These are phyloP conservation scores for Elongisporangium anandrum DNA, from an alignment of 352 stramenopile genomes.

Conservation along the genomic window DNA sequence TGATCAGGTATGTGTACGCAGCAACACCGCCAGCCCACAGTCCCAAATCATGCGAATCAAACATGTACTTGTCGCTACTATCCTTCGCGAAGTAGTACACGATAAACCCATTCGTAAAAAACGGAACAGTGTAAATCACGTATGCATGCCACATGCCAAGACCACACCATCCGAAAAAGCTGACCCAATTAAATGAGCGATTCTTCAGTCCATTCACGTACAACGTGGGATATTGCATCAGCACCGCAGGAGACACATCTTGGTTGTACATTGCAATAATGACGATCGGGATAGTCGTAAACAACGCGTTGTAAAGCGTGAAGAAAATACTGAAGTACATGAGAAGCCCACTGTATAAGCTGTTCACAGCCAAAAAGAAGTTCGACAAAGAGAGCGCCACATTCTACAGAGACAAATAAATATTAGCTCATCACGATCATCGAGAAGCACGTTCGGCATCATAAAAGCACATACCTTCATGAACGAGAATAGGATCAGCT, in stretches of 20 bases:
- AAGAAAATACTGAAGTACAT: conserved; percentile 91
- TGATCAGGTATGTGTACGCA: conserved; percentile 85
- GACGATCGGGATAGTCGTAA: conserved; percentile 88
- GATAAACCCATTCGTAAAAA: conserved; percentile 81
- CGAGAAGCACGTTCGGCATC: not conserved
- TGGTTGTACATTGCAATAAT: conserved; percentile 91
- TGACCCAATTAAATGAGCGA: conserved; percentile 87
- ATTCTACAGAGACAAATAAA: conserved; percentile 27
- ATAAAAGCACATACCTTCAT: conserved; percentile 45
- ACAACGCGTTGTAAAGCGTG: conserved; percentile 87
- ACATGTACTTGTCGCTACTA: conserved; percentile 39
- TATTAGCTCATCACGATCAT: not conserved
- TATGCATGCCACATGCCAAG: conserved; percentile 87
- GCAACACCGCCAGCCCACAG: conserved; percentile 80
- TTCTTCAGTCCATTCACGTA: conserved; percentile 88
- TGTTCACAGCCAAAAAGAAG: conserved; percentile 80
- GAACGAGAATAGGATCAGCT: conserved; percentile 87
- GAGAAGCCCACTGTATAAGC: conserved; percentile 84
- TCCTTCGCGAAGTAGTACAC: conserved; percentile 76
- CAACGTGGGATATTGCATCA: conserved; percentile 88
- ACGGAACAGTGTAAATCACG: conserved; percentile 80
- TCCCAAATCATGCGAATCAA: conserved; percentile 66
- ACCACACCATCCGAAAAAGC: conserved; percentile 83
- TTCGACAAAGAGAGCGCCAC: conserved; percentile 81
- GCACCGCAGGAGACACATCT: conserved; percentile 79